Evolutionary conservation across 2,329 filamentous ascomycete species (phyloP), one percentile per base, ranked within the genome.

Genomic region (Exophiala mesophila): DNA sequence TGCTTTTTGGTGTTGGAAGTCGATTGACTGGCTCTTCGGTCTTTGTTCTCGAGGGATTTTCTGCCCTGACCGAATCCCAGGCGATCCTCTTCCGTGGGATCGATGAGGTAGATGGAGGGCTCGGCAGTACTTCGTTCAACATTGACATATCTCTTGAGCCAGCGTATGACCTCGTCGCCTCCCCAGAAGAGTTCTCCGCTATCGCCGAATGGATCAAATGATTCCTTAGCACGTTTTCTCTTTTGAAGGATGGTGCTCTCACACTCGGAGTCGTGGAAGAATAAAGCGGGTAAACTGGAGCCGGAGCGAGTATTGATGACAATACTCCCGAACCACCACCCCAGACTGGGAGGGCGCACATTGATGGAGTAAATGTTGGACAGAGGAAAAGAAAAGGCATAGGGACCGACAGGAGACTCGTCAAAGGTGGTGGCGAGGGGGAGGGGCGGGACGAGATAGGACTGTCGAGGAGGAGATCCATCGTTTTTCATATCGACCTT

Each of bases 291-390:
- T 55, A 97, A 95, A 61, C 86, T 92, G 61, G 97, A 89, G 3
- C 94, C 94, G 1, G 84, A 81, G 9, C 85, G 75, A 1, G 86
- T 88, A 62, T 98, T 98, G 68, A 98, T 87, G 44, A 98, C 83
- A 19, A 98, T 68, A 50, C 88, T 95, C 23, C 92, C 92, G 62
- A 94, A 96, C 92, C 92, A 98, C 94, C 92, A 98, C 12, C 92
- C 94, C 5, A 95, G 68, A 61, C 88, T 96, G 4, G 92, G 94
- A 3, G 90, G 90, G 2, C 92, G 80, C 28, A 98, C 82, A 5
- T 95, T 74, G 4, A 98, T 73, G 19, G 87, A 94, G 66, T 94
- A 98, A 47, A 98, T 83, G 51, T 90, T 85, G 53, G 80, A 87
- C 20, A 97, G 77, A 1, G 92, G 92, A 4, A 98, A 77, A 1